Percentiles rank a stretch among this genome's conserved stretches.
Conservation (phyloP, 805 yeast species). For the Yamadazyma nakazawae region DNA sequence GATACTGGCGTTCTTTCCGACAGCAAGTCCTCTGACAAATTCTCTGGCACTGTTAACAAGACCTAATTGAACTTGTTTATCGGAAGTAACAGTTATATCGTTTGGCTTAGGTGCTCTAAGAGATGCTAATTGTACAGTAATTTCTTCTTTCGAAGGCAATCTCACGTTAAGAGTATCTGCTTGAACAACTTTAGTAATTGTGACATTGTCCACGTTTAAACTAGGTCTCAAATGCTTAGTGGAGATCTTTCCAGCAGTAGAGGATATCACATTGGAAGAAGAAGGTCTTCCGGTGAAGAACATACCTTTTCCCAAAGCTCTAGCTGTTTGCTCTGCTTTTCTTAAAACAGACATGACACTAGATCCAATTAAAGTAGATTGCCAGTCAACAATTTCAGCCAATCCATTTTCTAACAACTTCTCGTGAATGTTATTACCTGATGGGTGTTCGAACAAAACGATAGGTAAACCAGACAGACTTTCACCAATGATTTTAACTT, state of each 20-base stretch:
- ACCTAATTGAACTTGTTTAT: constrained; percentile 40
- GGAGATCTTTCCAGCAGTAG: constrained; percentile 16
- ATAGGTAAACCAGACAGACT: constrained; percentile 60
- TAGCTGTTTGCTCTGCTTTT: constrained; percentile 63
- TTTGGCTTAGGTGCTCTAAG: constrained; percentile 68
- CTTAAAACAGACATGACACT: constrained; percentile 59
- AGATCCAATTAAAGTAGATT: constrained; percentile 65
- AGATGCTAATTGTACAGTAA: constrained; percentile 73
- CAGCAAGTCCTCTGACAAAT: constrained; percentile 61
- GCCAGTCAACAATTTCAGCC: constrained; percentile 80
- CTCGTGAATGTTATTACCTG: constrained; percentile 69
- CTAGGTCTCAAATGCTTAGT: constrained; percentile 39
- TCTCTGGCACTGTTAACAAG: constrained; percentile 69
- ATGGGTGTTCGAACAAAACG: constrained; percentile 63
- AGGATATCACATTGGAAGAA: constrained; percentile 26
- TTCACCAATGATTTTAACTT: constrained; percentile 56
- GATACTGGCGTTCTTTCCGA: constrained; percentile 68
- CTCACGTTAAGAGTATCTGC: constrained; percentile 65
- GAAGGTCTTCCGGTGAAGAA: constrained; percentile 21
- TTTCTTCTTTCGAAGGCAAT: constrained; percentile 46
- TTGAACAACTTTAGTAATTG: constrained; percentile 58
- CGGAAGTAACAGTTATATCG: constrained; percentile 47
- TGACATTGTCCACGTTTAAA: constrained; percentile 46
- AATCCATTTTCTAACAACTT: constrained; percentile 65
- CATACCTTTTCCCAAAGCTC: constrained; percentile 52